phyloP scores from a whole-genome alignment of 129 eudicot species.

The Arctium minus region DNA sequence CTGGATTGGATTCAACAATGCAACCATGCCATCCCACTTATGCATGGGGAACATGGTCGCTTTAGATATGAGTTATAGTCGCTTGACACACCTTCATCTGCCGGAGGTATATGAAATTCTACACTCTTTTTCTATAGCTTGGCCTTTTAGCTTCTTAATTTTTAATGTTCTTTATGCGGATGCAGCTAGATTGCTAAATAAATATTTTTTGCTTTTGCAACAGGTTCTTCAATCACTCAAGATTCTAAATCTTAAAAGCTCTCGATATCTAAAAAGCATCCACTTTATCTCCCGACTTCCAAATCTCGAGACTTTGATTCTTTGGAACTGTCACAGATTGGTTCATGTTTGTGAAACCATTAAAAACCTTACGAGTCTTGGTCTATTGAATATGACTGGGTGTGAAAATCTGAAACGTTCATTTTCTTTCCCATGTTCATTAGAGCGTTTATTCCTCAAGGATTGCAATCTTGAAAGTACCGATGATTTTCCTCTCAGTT shows the following conservation, averaged over 20 bases:
- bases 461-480: slow-evolving; percentile 6
- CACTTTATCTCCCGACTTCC: not conserved
- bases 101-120: not conserved
- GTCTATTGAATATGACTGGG: not conserved
- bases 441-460: slow-evolving; percentile 12
- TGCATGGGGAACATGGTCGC: not conserved
- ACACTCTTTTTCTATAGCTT: not conserved
- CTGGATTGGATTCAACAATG: slow-evolving; percentile 9
- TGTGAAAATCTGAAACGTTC: not conserved
- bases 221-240: not conserved
- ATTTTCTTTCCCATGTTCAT: slow-evolving; percentile 14
- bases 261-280: not conserved
- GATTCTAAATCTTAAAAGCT: not conserved
- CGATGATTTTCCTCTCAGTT: slow-evolving; percentile 11
- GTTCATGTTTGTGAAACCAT: not conserved
- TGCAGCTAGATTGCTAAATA: not conserved
- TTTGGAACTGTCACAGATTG: not conserved
- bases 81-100: slow-evolving; percentile 5
- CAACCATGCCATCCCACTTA: not conserved
- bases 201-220: not conserved
- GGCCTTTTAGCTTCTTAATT: not conserved
- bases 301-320: not conserved
- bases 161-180: not conserved
- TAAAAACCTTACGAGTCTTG: not conserved
- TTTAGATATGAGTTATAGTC: slow-evolving; percentile 17